Base-by-base conservation (phyloP, 192 early-diverging fungal species). In the Entophlyctis luteolus region DNA sequence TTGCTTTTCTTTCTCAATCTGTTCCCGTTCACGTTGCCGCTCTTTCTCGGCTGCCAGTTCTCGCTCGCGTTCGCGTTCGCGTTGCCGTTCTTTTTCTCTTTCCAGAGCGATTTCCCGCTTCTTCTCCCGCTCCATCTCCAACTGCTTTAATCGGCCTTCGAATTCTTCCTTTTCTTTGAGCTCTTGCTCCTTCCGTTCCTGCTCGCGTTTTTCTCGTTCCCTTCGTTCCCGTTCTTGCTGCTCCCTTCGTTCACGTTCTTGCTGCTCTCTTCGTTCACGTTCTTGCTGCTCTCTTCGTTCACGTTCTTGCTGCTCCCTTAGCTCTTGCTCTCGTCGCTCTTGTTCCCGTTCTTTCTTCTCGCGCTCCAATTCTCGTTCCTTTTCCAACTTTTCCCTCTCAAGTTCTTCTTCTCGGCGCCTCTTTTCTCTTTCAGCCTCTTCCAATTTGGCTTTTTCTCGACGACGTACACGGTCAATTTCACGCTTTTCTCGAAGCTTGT, bases 301-400 rank as follows among this genome's bases (percentile, higher is more conserved):
- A 45, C 20, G 42, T 45, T n/a, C 20, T 12, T 45, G 42, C 14
- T 45, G 20, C 20, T n/a, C 20, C 20, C 42, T n/a, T 16, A 45
- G 14, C 14, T n/a, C 22, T 52, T 16, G 10, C 6, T 28, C 10
- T 20, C 49, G 20, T 52, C 49, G n/a, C n/a, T n/a, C n/a, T n/a
- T n/a, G n/a, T n/a, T n/a, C n/a, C n/a, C n/a, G n/a, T n/a, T n/a
- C n/a, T n/a, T n/a, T n/a, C n/a, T n/a, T n/a, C 12, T 58, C 12
- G 52, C 29, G 12, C 23, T 28, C 22, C 10, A 12, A 34, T 6
- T 58, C 56, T 12, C 10, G 8, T 65, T 14, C 2, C 55, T 0
- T 36, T 49, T 27, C 2, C 48, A 27, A 31, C 36, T 5, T 42
- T 72, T 67, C 3, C 68, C 81, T 12, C 83, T 87, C 0, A 82